Evolutionary conservation across 345 rosid genomes (phyloP).

Genomic region (Zanthoxylum bungeanum): DNA sequence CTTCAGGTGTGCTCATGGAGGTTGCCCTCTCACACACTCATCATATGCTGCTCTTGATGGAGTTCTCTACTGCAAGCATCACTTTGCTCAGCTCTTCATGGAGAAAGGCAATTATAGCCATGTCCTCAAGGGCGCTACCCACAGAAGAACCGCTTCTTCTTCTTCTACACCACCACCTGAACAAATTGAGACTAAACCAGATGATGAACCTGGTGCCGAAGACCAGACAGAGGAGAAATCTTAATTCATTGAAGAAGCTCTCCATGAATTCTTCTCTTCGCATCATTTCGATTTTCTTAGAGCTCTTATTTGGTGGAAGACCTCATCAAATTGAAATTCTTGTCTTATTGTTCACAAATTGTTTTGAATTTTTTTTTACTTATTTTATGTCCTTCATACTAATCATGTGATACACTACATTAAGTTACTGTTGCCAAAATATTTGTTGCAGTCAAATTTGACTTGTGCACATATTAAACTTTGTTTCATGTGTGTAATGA

Average conservation of each 20-base stretch:
- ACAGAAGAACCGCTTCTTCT: slow-evolving; percentile 53
- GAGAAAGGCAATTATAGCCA: slow-evolving; percentile 93
- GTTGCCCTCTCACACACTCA: slow-evolving; percentile 89
- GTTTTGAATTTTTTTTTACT: background rate
- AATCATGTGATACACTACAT: slow-evolving; percentile 1
- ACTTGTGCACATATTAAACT: background rate
- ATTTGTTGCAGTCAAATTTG: slow-evolving; percentile 1
- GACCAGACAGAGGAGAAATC: slow-evolving; percentile 12
- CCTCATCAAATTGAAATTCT: slow-evolving; percentile 5
- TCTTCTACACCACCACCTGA: slow-evolving; percentile 51
- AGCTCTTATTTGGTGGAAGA: background rate
- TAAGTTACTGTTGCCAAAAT: background rate
- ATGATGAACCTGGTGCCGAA: background rate
- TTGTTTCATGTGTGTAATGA: background rate
- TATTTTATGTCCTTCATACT: slow-evolving; percentile 2
- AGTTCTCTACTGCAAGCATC: slow-evolving; percentile 92
- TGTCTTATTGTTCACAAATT: slow-evolving; percentile 11
- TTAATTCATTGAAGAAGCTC: background rate
- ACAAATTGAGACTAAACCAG: slow-evolving; percentile 24
- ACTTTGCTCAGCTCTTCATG: slow-evolving; percentile 89
- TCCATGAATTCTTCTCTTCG: background rate
- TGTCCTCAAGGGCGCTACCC: slow-evolving; percentile 67
- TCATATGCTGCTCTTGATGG: slow-evolving; percentile 87
- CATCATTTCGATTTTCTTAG: background rate
- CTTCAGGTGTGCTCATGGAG: slow-evolving; percentile 94